Evolutionary conservation across 2,329 filamentous ascomycete genomes (phyloP), one percentile per base, ranked within the genome.

Genomic region (Calcarisporium arbuscula): DNA sequence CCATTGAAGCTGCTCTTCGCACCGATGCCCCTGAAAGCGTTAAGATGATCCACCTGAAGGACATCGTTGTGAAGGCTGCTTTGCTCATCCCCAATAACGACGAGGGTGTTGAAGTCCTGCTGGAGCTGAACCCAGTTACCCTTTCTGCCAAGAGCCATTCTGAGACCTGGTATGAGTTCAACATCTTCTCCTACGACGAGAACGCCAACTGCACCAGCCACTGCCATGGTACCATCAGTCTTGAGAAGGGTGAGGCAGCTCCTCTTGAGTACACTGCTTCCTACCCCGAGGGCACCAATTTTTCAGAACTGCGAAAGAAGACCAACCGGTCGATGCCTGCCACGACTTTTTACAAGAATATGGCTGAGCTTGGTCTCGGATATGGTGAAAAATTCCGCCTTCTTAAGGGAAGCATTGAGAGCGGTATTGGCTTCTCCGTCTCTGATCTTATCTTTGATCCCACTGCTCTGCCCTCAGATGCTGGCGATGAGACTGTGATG

Each of bases 1-100:
- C 51, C 4, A 50, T 56, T 5, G 53, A 57, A 36, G 54, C 52
- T 8, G 40, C 37, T 3, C 26, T 43, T 8, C 43, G 42, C 17
- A 42, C 42, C 17, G 39, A 44, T 6, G 34, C 32, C 14, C 19
- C 36, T 8, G 38, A 44, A 14, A 35, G 22, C n/a, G 43, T 43
- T 25, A 44, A 41, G 33, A 33, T 34, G 19, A 46, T 44, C 28
- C 34, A 38, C 14, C 10, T 45, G 22, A 46, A 41, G 35, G 45
- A 47, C 25, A 42, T 50, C 14, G 40, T 43, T 9, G 41, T 48
- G 28, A 45, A 47, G 40, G 44, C 43, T n/a, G 48, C 49, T 4
- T 36, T 51, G 9, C 35, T 50, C 4, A 38, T 51, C 4, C 46
- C 47, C 4, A 37, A 35, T 23, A 45, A 27, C 5, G 48, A 49